A percentile compares a stretch with the other conserved stretches of the same genome.
phyloP scores from a whole-genome alignment of 805 yeast species.

The Blastobotrys muscicola region DNA sequence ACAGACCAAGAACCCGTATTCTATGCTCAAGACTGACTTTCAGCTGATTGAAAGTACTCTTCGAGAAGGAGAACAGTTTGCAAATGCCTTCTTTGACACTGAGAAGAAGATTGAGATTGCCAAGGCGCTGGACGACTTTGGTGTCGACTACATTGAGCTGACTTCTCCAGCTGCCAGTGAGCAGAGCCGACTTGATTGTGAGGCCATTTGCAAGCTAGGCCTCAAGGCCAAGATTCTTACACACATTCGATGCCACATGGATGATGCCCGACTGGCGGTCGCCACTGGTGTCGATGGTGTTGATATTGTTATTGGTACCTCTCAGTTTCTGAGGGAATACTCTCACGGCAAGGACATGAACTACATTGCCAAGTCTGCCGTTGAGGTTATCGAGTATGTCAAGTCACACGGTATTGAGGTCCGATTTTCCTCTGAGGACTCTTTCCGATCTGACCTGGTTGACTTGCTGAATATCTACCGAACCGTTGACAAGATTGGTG shows the following conservation, averaged over 20 bases:
- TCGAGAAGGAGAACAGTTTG: conserved; percentile 98
- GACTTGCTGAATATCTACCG: conserved; percentile 91
- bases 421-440: conserved; percentile 94
- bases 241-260: conserved; percentile 98
- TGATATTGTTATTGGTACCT: conserved; percentile 96
- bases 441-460: conserved; percentile 93
- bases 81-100: conserved; percentile 89
- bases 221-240: conserved; percentile 91
- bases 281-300: conserved; percentile 99
- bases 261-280: conserved; percentile 94
- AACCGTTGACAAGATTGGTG: conserved; percentile 95
- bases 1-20: too few relatives aligned
- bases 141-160: conserved; percentile 95
- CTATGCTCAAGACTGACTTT: conserved; percentile 33
- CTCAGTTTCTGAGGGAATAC: conserved; percentile 86
- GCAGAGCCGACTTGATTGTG: conserved; percentile 88
- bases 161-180: conserved; percentile 98
- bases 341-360: conserved; percentile 99
- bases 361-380: conserved; percentile 89
- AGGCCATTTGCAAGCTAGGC: conserved; percentile 96
- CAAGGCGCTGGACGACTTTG: conserved; percentile 92
- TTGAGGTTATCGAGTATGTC: conserved; percentile 95
- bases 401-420: conserved; percentile 95
- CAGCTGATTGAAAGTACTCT: conserved; percentile 91
- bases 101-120: conserved; percentile 97